A percentile compares a stretch with the other conserved stretches of the same genome.
Evolutionary conservation across 2,329 filamentous ascomycete genomes (phyloP).

Genomic region (Pyricularia sp.): DNA sequence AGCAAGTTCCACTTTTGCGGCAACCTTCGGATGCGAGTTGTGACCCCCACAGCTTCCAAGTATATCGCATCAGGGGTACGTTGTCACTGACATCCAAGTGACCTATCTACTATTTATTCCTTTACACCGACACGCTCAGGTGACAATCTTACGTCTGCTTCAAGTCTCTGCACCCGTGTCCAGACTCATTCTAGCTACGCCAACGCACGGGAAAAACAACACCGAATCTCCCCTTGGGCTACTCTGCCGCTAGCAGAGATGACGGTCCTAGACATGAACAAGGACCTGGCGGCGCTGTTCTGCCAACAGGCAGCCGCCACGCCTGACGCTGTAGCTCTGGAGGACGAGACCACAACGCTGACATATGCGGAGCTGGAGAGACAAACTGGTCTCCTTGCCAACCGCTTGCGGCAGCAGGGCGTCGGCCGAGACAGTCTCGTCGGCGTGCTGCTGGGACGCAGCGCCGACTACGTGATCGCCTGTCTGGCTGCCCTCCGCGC

Average conservation of each 20-base stretch:
- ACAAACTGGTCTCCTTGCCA: not conserved
- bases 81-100: not conserved
- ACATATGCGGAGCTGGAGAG: conserved; percentile 43
- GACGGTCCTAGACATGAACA: conserved; percentile 55
- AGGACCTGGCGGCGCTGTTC: conserved; percentile 63
- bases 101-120: not conserved
- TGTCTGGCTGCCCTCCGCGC: conserved; percentile 67
- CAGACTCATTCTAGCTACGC: not conserved
- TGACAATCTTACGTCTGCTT: not conserved
- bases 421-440: conserved; percentile 60
- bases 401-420: not conserved
- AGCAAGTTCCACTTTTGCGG: not conserved
- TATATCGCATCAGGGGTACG: not conserved
- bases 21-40: not conserved
- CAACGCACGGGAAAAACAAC: not conserved
- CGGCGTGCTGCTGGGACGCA: conserved; percentile 61
- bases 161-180: not conserved
- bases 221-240: not conserved
- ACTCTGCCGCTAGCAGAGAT: conserved; percentile 25
- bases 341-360: conserved; percentile 53
- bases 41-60: not conserved
- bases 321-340: conserved; percentile 56
- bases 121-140: not conserved
- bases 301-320: conserved; percentile 53
- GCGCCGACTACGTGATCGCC: conserved; percentile 67